phyloP scores from a whole-genome alignment of 768 basidiomycete genomes.

The Tulasnella sp. region DNA sequence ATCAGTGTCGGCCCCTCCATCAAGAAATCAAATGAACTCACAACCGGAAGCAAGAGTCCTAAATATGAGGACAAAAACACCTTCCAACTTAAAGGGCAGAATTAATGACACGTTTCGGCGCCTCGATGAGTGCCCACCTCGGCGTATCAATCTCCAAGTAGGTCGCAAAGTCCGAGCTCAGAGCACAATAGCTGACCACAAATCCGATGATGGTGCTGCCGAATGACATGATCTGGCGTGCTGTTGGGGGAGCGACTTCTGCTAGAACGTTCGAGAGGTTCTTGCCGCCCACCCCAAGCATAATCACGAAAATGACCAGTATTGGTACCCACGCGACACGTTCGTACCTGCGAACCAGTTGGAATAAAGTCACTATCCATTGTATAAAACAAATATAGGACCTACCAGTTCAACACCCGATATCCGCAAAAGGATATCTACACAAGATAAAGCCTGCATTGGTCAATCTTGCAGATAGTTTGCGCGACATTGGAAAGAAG shows the following conservation, averaged over 20 bases:
- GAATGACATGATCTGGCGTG: conserved; percentile 48
- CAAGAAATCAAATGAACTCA: conserved; percentile 26
- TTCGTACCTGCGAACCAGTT: conserved; percentile 46
- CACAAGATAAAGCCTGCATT: background rate
- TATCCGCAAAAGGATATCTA: conserved; percentile 59
- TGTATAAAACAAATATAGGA: background rate
- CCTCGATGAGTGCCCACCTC: conserved; percentile 32
- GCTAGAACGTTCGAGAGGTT: conserved; percentile 41
- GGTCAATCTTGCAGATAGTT: conserved; percentile 4
- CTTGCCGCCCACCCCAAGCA: conserved; percentile 63
- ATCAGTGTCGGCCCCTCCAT: too few species aligned
- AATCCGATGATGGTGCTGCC: conserved; percentile 65
- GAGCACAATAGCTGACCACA: conserved; percentile 47
- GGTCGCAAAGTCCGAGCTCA: conserved; percentile 65
- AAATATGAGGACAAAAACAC: conserved; percentile 57
- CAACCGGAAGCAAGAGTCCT: conserved; percentile 52
- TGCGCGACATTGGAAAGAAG: background rate
- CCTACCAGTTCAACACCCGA: conserved; percentile 48
- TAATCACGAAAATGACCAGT: conserved; percentile 59
- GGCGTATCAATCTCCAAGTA: conserved; percentile 53
- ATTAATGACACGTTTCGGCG: conserved; percentile 15
- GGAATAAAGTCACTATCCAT: background rate
- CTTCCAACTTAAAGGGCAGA: conserved; percentile 33
- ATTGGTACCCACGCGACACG: conserved; percentile 68
- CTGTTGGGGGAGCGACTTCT: conserved; percentile 44